Evolutionary conservation across 495 filamentous ascomycete species (phyloP).

Genomic region (Jackrogersella multiformis): DNA sequence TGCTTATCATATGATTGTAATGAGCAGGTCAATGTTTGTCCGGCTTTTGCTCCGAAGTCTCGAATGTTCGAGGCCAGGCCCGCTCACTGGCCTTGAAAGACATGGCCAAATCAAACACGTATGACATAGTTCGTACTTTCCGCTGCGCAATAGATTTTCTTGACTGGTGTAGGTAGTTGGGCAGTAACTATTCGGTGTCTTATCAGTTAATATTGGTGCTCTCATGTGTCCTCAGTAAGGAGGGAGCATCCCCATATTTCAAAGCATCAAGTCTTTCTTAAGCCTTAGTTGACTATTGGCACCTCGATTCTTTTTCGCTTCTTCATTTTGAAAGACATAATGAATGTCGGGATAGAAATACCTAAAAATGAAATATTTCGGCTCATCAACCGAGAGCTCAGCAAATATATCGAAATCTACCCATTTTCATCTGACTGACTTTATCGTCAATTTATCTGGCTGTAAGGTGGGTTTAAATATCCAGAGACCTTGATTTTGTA

Average conservation of each 20-base stretch:
- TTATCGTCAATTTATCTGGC: not conserved
- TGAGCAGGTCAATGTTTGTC: not conserved
- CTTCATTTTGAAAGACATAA: not conserved
- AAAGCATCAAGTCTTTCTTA: not conserved
- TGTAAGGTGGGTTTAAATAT: not conserved
- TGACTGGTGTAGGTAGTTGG: not conserved
- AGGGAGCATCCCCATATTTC: not conserved
- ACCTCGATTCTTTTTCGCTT: conserved; percentile 3
- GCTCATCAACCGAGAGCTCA: conserved; percentile 17
- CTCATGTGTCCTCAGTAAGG: not conserved
- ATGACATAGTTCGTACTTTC: not conserved
- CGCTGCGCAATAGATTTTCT: not conserved
- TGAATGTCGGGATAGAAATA: conserved; percentile 7
- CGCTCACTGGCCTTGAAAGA: not conserved
- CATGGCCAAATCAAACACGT: not conserved
- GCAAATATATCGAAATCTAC: not conserved
- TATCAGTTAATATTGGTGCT: not conserved
- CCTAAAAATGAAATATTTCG: conserved; percentile 23
- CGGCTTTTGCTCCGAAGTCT: not conserved
- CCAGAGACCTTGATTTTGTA: not conserved
- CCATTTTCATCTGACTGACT: not conserved
- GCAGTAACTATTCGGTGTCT: not conserved
- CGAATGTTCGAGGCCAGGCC: not conserved
- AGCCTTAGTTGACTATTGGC: not conserved
- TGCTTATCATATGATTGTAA: conserved; percentile 16